A percentile compares a stretch with the other conserved stretches of the same genome.
Conservation (phyloP, 148 eudicot species). For the Beta vulgaris region DNA sequence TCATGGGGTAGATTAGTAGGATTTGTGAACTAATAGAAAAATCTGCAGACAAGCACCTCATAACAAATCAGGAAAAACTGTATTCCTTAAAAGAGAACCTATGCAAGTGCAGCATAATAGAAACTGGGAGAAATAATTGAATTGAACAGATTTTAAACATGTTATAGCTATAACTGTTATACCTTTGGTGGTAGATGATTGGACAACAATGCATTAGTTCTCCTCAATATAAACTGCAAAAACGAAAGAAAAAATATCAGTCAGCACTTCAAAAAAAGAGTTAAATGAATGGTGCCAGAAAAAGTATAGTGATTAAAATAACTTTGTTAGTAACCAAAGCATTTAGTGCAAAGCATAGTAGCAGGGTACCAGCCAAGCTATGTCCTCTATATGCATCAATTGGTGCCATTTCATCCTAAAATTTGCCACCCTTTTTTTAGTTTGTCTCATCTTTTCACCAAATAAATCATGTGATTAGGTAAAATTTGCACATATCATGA, state of each 20-base stretch:
- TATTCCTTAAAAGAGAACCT: background rate
- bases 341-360: background rate
- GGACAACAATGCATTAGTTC: slow-evolving; percentile 90
- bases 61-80: background rate
- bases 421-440: background rate
- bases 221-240: slow-evolving; percentile 88
- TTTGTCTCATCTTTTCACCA: slow-evolving; percentile 1
- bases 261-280: slow-evolving; percentile 5
- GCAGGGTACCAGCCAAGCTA: background rate
- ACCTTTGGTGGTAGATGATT: slow-evolving; percentile 99
- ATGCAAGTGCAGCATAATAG: background rate
- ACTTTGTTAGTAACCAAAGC: no score
- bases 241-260: slow-evolving; percentile 14
- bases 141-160: slow-evolving; percentile 5
- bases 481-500: background rate
- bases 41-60: background rate
- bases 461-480: background rate
- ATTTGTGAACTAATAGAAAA: background rate
- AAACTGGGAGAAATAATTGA: background rate
- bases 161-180: slow-evolving; percentile 12
- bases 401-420: background rate
- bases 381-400: background rate
- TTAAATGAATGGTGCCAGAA: background rate
- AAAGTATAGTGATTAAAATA: background rate
- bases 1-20: background rate